These are phyloP conservation scores for Dimocarpus longan DNA, from an alignment of 345 rosid genomes.

Conservation along the genomic window DNA sequence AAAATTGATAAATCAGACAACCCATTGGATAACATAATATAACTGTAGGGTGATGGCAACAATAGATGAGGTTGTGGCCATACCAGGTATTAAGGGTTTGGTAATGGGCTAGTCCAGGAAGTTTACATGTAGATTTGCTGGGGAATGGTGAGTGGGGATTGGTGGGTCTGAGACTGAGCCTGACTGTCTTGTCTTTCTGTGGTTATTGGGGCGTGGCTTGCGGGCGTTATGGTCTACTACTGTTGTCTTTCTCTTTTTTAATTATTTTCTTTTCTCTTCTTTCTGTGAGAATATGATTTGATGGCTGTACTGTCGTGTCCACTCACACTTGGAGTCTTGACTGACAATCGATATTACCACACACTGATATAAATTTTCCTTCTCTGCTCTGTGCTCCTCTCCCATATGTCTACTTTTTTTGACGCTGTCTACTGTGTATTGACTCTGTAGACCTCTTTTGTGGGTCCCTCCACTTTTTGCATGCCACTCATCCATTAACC, in stretches of 20 bases:
- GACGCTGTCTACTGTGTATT: background rate
- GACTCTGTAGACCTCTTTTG: background rate
- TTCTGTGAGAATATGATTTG: constrained; percentile 28
- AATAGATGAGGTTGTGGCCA: background rate
- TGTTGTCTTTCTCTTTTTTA: background rate
- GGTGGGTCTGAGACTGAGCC: background rate
- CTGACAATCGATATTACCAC: constrained; percentile 48
- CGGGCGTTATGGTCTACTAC: background rate
- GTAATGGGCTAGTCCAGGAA: background rate
- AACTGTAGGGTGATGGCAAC: background rate
- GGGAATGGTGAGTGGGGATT: background rate
- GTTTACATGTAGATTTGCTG: background rate
- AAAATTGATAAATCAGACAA: too few species aligned
- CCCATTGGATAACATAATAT: too few species aligned
- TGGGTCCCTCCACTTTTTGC: background rate
- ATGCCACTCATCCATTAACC: background rate
- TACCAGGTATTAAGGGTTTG: background rate
- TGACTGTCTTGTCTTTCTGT: background rate
- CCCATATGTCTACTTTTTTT: background rate
- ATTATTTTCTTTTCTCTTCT: too few species aligned
- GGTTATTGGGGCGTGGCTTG: constrained; percentile 1
- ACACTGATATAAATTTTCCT: constrained; percentile 3
- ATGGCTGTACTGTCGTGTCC: constrained; percentile 36
- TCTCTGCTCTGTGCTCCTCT: background rate
- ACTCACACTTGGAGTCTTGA: constrained; percentile 14